Evolutionary conservation across 345 rosid species (phyloP).

Genomic region (Brassica juncea): DNA sequence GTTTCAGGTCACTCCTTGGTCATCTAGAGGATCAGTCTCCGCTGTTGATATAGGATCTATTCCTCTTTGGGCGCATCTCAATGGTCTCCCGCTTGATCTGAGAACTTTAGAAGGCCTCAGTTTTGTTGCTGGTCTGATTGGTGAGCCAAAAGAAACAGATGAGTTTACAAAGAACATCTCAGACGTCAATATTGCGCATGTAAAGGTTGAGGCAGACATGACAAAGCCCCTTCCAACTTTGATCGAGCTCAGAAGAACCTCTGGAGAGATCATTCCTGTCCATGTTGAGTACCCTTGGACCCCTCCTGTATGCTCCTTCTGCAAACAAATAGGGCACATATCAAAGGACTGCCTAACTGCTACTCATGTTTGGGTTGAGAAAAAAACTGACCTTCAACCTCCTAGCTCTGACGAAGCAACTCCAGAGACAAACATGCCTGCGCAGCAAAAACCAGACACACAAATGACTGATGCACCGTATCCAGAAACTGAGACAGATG

Average conservation of each 20-base stretch:
- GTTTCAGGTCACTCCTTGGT: too few relatives aligned
- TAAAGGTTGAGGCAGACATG: not conserved
- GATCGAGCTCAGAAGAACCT: not conserved
- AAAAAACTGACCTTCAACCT: too few relatives aligned
- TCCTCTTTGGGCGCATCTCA: not conserved
- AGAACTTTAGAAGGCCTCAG: not conserved
- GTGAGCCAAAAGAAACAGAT: not conserved
- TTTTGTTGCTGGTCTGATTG: not conserved
- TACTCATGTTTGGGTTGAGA: not conserved
- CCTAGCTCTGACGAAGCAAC: too few relatives aligned
- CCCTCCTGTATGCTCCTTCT: not conserved
- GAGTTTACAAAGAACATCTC: not conserved
- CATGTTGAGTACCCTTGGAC: not conserved
- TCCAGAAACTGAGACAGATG: too few relatives aligned
- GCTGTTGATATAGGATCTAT: too few relatives aligned
- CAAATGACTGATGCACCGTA: too few relatives aligned
- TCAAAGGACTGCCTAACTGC: not conserved
- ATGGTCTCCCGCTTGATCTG: not conserved
- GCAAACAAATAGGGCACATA: not conserved
- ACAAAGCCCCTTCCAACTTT: not conserved
- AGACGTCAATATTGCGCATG: not conserved
- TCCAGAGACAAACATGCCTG: too few relatives aligned
- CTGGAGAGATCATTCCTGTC: not conserved
- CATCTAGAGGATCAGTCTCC: too few relatives aligned
- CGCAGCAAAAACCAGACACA: too few relatives aligned